phyloP scores from a whole-genome alignment of 2,329 filamentous ascomycete genomes.

The Sarocladiaceae sp. region DNA sequence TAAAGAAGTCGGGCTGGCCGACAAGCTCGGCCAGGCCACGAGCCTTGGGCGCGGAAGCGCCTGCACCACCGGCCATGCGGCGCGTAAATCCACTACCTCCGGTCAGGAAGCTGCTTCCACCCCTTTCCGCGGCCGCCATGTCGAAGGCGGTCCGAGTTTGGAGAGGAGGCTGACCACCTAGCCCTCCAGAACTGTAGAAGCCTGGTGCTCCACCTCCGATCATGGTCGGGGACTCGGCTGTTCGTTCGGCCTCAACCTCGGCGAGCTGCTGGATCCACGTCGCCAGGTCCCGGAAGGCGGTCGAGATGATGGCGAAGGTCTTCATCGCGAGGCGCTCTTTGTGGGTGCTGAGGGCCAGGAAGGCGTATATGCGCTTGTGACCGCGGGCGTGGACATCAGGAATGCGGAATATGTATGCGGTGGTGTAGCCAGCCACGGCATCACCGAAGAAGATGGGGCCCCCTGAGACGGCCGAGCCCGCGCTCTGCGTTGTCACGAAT shows the following conservation, averaged over 20 bases:
- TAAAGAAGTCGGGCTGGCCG: slow-evolving; percentile 64
- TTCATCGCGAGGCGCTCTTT: slow-evolving; percentile 63
- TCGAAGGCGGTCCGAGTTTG: not conserved
- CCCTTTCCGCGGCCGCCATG: slow-evolving; percentile 28
- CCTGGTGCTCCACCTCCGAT: slow-evolving; percentile 26
- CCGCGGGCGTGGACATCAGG: slow-evolving; percentile 64
- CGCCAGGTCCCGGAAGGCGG: slow-evolving; percentile 60
- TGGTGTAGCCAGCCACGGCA: slow-evolving; percentile 61
- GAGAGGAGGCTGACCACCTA: slow-evolving; percentile 17
- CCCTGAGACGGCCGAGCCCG: slow-evolving; percentile 52
- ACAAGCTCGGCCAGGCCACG: slow-evolving; percentile 62
- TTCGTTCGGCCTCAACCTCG: slow-evolving; percentile 57
- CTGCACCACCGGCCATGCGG: slow-evolving; percentile 53
- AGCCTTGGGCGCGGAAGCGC: slow-evolving; percentile 51
- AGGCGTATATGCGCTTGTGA: slow-evolving; percentile 65
- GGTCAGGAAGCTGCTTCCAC: slow-evolving; percentile 52
- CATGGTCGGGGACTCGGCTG: slow-evolving; percentile 36
- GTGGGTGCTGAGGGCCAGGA: slow-evolving; percentile 62
- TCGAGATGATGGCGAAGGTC: slow-evolving; percentile 57
- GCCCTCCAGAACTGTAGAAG: slow-evolving; percentile 31
- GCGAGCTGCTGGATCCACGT: slow-evolving; percentile 63
- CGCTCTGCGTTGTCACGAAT: slow-evolving; percentile 51
- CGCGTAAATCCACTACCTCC: slow-evolving; percentile 53
- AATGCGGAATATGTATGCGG: slow-evolving; percentile 67
- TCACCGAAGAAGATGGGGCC: slow-evolving; percentile 68